Base-by-base conservation (phyloP, 108 stramenopile genomes). In the Tribonema minus region DNA sequence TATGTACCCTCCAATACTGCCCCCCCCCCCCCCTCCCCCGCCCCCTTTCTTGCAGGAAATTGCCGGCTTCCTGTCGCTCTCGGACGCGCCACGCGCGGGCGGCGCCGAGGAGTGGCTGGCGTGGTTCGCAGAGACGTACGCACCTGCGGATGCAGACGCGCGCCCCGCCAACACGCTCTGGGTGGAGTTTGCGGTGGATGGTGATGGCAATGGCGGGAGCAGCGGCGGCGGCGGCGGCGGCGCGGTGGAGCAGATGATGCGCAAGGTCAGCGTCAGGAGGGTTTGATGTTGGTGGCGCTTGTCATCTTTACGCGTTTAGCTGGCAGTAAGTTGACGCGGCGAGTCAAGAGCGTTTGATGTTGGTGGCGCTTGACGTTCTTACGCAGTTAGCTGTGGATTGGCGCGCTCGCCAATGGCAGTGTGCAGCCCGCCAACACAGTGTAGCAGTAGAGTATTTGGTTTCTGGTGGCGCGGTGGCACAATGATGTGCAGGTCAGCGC, bases 151-250 rank as follows among this genome's bases (percentile, higher is more conserved):
- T 20, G 38, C 79, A 27, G 70, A 74, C 36, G 29, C 71, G 2
- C 37, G 71, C 9, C 41, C 69, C 33, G 78, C 82, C 26, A 83
- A 83, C 70, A 72, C 82, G 2, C 63, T 84, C 15, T 85, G 82
- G 82, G 36, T 81, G 15, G 85, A 85, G 41, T 84, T 85, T 20
- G 40, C 68, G 25, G 76, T 82, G 23, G 12, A 37, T 54, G 36
- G 67, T 28, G 3, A 28, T 37, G 36, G n/a, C 30, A n/a, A 33
- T n/a, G 74, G 64, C 4, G 26, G 58, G 34, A 12, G 6, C 34
- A 59, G 25, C 58, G 25, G 38, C 2, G 37, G 3, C 5, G 37
- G 27, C 31, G 23, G 5, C 6, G 15, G 27, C 1, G 29, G 26
- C 2, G 37, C 4, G 30, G 46, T 78, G 37, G 61, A 72, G 32